Evolutionary conservation across 257 asterid genomes (phyloP), one percentile per base, ranked within the genome.

Genomic region (Paraleonurus japonicus): DNA sequence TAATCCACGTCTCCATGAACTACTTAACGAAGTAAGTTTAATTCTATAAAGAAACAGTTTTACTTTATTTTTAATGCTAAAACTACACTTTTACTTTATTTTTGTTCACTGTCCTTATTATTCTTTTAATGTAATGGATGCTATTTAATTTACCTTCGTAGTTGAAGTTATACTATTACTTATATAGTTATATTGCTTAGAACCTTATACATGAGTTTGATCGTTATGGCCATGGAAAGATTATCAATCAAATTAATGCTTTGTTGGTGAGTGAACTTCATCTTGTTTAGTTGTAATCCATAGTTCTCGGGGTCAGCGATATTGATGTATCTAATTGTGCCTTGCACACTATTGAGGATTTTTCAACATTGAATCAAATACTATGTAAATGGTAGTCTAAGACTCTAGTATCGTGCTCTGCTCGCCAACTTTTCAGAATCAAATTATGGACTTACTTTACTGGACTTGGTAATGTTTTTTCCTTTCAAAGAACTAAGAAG

Each of bases 31-130:
- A 48, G 27, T 4, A 22, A 43, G 17, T 12, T 41, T 41, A 41
- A 41, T 65, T 5, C 60, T 51, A 23, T 69, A 15, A 1, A 5
- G 17, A 4, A 5, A 43, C 19, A n/a, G 35, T 22, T 3, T 5
- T 22, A 4, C 26, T 32, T 59, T 45, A 47, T 57, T 27, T 30
- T 28, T 63, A 22, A 55, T 15, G 50, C 50, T 41, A 41, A 41
- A 41, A 41, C 50, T 12, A 41, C 20, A 45, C 20, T 33, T 33
- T 7, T 33, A 33, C 41, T n/a, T n/a, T 55, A 37, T 37, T 39
- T 16, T 24, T 65, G 19, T 30, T 24, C n/a, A 47, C 0, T 61
- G 23, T 47, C 33, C 35, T 69, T 76, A 27, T 72, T 30, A 74
- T 32, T 61, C 22, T 23, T 55, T 35, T 19, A 2, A 45, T 73